phyloP scores from a whole-genome alignment of 768 basidiomycete species.

The Russula virescens region DNA sequence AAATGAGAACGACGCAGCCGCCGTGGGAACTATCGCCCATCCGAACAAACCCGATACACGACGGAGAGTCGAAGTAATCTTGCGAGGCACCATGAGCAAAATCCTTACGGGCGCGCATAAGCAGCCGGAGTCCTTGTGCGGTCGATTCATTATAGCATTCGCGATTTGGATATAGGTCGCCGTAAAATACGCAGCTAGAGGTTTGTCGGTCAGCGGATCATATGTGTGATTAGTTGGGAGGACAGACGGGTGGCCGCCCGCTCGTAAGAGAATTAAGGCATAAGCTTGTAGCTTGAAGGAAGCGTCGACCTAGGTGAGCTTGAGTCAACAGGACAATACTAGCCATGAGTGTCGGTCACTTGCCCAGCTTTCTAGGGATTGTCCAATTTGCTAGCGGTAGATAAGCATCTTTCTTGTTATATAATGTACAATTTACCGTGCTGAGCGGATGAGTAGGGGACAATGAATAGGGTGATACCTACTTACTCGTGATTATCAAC shows the following conservation, averaged over 20 bases:
- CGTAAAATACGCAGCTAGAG: slow-evolving; percentile 79
- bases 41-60: slow-evolving; percentile 76
- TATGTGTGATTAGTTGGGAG: background rate
- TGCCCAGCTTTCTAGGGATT: slow-evolving; percentile 81
- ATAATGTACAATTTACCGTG: slow-evolving; percentile 43
- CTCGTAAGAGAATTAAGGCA: slow-evolving; percentile 67
- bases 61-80: slow-evolving; percentile 54
- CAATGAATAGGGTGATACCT: background rate
- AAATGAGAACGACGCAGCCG: slow-evolving; percentile 69
- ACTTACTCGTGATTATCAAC: slow-evolving; percentile 88
- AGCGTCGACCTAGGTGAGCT: slow-evolving; percentile 46
- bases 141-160: slow-evolving; percentile 57
- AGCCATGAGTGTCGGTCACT: slow-evolving; percentile 24
- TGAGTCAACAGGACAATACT: background rate
- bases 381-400: slow-evolving; percentile 51
- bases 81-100: slow-evolving; percentile 60
- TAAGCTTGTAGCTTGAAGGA: slow-evolving; percentile 81
- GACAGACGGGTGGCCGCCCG: slow-evolving; percentile 67
- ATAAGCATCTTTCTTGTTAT: background rate
- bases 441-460: slow-evolving; percentile 33
- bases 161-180: slow-evolving; percentile 68
- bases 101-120: slow-evolving; percentile 57
- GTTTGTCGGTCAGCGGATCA: background rate
- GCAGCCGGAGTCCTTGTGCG: slow-evolving; percentile 43
- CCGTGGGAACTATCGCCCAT: slow-evolving; percentile 46